phyloP scores from a whole-genome alignment of 495 filamentous ascomycete genomes.

The Haplographium delicatum region DNA sequence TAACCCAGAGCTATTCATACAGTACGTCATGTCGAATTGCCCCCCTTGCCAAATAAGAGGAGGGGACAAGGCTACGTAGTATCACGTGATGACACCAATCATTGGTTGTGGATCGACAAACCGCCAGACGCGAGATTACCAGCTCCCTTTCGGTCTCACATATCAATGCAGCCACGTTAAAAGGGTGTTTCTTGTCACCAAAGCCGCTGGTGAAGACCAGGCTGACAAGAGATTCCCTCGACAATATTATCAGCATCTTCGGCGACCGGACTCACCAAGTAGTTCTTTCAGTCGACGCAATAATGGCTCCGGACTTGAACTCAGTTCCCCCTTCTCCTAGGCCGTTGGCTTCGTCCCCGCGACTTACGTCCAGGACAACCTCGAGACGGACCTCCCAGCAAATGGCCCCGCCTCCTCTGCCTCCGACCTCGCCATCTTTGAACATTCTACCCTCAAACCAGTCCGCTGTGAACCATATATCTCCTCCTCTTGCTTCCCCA shows the following conservation, averaged over 20 bases:
- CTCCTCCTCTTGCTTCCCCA: slow-evolving; percentile 18
- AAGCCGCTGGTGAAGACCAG: background rate
- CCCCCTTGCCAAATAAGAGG: background rate
- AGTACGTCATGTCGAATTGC: background rate
- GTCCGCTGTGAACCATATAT: slow-evolving; percentile 40
- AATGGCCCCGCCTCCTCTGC: slow-evolving; percentile 11
- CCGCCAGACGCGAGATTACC: background rate
- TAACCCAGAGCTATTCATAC: slow-evolving; percentile 2
- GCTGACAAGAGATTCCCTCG: background rate
- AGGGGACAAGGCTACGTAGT: no score
- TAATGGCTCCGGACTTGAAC: slow-evolving; percentile 53
- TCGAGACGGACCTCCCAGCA: slow-evolving; percentile 22
- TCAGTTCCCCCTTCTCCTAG: slow-evolving; percentile 39
- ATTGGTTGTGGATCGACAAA: no score
- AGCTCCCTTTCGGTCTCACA: background rate
- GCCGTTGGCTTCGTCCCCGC: slow-evolving; percentile 19
- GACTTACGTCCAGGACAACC: slow-evolving; percentile 16
- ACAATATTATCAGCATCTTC: no score
- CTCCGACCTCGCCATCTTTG: slow-evolving; percentile 19
- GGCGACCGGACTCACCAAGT: no score
- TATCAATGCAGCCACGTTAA: slow-evolving; percentile 4
- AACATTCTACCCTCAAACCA: slow-evolving; percentile 50
- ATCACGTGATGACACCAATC: no score
- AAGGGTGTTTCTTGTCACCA: background rate
- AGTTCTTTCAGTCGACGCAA: no score